A percentile compares a stretch with the other conserved stretches of the same genome.
Evolutionary conservation across 768 basidiomycete genomes (phyloP).

Genomic region (Podaxis rugospora): DNA sequence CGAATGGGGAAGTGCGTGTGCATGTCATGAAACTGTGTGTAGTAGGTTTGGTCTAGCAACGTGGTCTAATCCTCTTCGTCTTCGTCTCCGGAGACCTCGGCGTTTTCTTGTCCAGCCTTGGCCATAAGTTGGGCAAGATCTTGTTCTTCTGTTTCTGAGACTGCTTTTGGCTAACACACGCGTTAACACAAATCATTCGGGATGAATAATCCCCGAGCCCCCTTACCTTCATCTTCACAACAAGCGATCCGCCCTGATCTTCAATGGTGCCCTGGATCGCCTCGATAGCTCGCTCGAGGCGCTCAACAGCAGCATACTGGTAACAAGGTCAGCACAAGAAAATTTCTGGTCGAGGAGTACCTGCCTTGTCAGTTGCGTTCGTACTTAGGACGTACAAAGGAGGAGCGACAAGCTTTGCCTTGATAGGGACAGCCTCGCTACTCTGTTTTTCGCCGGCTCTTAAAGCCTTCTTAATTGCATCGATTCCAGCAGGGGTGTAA

Average conservation of each 20-base stretch:
- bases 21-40: background rate
- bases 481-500: constrained; percentile 93
- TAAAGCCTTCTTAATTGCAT: constrained; percentile 92
- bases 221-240: constrained; percentile 94
- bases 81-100: constrained; percentile 94
- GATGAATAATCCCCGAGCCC: background rate
- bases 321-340: background rate
- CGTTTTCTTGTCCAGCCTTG: constrained; percentile 89
- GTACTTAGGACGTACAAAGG: constrained; percentile 94
- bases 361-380: constrained; percentile 93
- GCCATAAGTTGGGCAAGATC: constrained; percentile 97
- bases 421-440: constrained; percentile 90
- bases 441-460: constrained; percentile 85
- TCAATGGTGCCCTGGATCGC: constrained; percentile 83
- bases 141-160: constrained; percentile 96
- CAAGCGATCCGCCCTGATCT: constrained; percentile 76
- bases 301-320: constrained; percentile 84
- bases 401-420: constrained; percentile 94
- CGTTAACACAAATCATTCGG: background rate
- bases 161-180: constrained; percentile 83
- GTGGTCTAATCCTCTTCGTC: constrained; percentile 56
- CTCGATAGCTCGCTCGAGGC: constrained; percentile 91
- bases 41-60: background rate
- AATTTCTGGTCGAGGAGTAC: constrained; percentile 10
- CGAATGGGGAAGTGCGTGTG: no score